A percentile compares a stretch with the other conserved stretches of the same genome.
phyloP scores from a whole-genome alignment of 345 rosid species.

The Pugionium cornutum region DNA sequence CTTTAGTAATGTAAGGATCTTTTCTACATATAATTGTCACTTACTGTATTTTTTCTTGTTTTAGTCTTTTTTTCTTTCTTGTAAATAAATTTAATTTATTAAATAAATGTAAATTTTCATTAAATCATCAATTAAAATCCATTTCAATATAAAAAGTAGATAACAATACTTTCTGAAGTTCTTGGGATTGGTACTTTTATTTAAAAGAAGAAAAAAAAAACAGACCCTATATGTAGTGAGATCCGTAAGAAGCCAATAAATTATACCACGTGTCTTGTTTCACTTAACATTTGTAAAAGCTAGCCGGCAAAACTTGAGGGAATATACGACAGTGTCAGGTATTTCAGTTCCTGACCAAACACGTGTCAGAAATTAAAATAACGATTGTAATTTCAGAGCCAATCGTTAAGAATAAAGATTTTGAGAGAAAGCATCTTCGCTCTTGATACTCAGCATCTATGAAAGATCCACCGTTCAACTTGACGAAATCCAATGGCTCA shows the following conservation, averaged over 20 bases:
- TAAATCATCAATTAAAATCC: too few relatives aligned
- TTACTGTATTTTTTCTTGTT: too few relatives aligned
- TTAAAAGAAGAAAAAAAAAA: too few relatives aligned
- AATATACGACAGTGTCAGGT: conserved; percentile 23
- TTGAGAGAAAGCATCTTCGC: conserved; percentile 35
- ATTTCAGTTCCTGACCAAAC: conserved; percentile 26
- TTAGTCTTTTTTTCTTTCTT: too few relatives aligned
- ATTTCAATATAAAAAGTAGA: too few relatives aligned
- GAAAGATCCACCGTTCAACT: conserved; percentile 40
- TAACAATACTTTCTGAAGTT: too few relatives aligned
- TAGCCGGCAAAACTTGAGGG: conserved; percentile 29
- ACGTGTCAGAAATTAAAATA: conserved; percentile 9
- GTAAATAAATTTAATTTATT: too few relatives aligned
- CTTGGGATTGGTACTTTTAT: too few relatives aligned
- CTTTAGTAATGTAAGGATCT: too few relatives aligned
- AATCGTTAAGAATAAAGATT: not conserved
- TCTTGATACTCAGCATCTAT: conserved; percentile 35
- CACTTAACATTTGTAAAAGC: not conserved
- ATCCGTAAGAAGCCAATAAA: not conserved
- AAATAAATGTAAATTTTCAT: too few relatives aligned
- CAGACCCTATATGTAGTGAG: not conserved
- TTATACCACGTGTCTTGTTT: not conserved
- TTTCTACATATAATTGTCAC: too few relatives aligned
- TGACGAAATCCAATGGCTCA: conserved; percentile 36
- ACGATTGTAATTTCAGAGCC: not conserved